phyloP scores from a whole-genome alignment of 441 rosid species.

The Flueggea neowawraea region DNA sequence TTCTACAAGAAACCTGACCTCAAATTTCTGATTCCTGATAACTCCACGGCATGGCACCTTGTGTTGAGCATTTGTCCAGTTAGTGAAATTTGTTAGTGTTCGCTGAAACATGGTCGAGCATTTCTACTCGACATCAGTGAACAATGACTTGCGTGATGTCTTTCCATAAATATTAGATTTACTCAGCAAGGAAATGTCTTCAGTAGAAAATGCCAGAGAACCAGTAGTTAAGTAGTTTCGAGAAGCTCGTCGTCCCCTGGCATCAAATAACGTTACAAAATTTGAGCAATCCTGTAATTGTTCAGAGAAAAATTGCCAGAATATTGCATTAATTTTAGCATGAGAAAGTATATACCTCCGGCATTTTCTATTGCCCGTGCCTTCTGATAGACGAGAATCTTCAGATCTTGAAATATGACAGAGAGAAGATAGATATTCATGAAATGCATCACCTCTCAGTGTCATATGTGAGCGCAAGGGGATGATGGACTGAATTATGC shows the following conservation, averaged over 20 bases:
- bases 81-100: conserved; percentile 13
- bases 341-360: conserved; percentile 43
- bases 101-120: background rate
- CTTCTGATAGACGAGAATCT: conserved; percentile 47
- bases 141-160: conserved; percentile 16
- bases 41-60: background rate
- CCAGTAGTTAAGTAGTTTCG: conserved; percentile 68
- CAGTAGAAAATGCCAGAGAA: conserved; percentile 52
- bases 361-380: conserved; percentile 29
- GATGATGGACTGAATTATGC: conserved; percentile 48
- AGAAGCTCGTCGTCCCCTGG: conserved; percentile 55
- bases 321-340: background rate
- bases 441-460: conserved; percentile 58
- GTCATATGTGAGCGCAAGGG: conserved; percentile 52
- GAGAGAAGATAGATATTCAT: conserved; percentile 74
- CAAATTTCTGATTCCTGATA: no score
- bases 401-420: conserved; percentile 64
- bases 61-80: background rate
- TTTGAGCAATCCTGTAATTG: conserved; percentile 2
- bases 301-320: no score
- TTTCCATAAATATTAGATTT: conserved; percentile 36
- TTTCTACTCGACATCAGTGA: conserved; percentile 7
- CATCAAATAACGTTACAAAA: conserved; percentile 4
- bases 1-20: no score
- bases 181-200: conserved; percentile 60